A percentile compares a stretch with the other conserved stretches of the same genome.
Evolutionary conservation across 345 rosid species (phyloP).

Genomic region (Populus tremula): DNA sequence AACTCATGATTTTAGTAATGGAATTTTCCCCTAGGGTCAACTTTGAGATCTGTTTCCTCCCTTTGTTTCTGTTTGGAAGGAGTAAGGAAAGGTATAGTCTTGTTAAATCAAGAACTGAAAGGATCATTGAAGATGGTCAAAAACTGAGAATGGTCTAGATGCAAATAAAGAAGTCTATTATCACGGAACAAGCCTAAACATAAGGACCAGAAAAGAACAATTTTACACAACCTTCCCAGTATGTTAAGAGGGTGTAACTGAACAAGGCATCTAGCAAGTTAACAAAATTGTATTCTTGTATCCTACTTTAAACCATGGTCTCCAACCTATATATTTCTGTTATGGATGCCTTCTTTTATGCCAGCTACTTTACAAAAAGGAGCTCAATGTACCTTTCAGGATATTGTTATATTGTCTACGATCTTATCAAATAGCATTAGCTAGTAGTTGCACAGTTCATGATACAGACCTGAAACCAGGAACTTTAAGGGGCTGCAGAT

Average conservation of each 20-base stretch:
- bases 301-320: not conserved
- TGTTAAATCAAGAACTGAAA: not conserved
- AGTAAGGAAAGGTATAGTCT: not conserved
- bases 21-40: not conserved
- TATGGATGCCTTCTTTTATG: not conserved
- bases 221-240: not conserved
- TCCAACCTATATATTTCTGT: not conserved
- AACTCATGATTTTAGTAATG: not conserved
- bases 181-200: not conserved
- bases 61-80: not conserved
- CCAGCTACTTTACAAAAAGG: not conserved
- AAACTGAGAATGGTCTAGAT: not conserved
- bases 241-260: not conserved
- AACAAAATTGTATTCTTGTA: not conserved
- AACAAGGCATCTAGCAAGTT: not conserved
- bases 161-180: not conserved
- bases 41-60: not conserved
- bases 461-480: slow-evolving; percentile 83
- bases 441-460: slow-evolving; percentile 5
- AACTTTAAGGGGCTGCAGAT: slow-evolving; percentile 82
- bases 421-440: slow-evolving; percentile 1
- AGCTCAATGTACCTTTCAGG: not conserved
- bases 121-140: not conserved
- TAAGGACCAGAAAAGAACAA: not conserved
- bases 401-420: not conserved